Conservation (phyloP, 306 rosid genomes). For the Mimosa pudica region DNA sequence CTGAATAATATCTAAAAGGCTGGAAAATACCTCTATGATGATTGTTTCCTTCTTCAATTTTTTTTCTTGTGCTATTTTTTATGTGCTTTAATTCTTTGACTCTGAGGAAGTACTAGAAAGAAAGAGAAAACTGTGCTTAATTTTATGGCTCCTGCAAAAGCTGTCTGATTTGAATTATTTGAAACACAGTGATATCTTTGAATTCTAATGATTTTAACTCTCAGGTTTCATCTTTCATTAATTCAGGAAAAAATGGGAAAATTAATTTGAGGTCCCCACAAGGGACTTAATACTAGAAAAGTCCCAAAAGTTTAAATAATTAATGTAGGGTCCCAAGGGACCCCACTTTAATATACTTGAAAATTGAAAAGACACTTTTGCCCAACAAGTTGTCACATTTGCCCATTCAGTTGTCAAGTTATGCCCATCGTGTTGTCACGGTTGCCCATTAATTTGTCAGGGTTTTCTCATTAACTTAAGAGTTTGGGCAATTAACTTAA, state of each 20-base stretch:
- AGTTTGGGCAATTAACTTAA: too few relatives aligned
- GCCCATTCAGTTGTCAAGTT: too few relatives aligned
- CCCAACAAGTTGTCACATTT: too few relatives aligned
- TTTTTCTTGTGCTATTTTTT: neutral
- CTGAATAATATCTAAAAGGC: slow-evolving; percentile 13
- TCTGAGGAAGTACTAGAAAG: slow-evolving; percentile 22
- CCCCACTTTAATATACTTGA: too few relatives aligned
- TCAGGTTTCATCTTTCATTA: neutral
- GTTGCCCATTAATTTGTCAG: too few relatives aligned
- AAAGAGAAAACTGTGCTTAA: slow-evolving; percentile 12
- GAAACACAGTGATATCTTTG: slow-evolving; percentile 3
- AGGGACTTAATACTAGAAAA: too few relatives aligned
- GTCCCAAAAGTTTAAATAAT: too few relatives aligned
- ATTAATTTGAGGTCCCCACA: too few relatives aligned
- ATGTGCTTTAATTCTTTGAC: slow-evolving; percentile 1
- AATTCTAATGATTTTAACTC: slow-evolving; percentile 12
- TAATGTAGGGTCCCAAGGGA: too few relatives aligned
- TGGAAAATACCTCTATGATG: slow-evolving; percentile 9
- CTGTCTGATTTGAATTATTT: neutral
- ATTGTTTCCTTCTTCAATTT: neutral
- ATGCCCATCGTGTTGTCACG: too few relatives aligned
- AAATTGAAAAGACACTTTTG: too few relatives aligned
- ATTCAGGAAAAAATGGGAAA: slow-evolving; percentile 77
- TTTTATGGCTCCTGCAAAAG: slow-evolving; percentile 16
- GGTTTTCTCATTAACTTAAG: too few relatives aligned